Evolutionary conservation across 495 filamentous ascomycete genomes (phyloP), one percentile per base, ranked within the genome.

Genomic region (Penicillium longicatenatum): DNA sequence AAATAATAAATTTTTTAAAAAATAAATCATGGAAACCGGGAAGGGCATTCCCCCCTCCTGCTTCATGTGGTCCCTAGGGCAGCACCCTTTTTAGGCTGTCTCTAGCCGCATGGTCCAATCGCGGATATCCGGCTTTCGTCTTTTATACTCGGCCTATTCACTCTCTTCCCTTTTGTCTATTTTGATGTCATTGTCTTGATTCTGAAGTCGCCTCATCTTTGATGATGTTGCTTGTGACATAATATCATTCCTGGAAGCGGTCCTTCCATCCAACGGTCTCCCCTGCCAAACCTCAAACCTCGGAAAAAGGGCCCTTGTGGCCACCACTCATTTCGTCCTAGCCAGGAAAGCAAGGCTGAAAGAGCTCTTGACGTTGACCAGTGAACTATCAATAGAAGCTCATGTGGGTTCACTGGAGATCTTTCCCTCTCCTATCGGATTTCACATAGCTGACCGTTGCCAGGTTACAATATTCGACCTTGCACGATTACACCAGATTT

Each of bases 361-460:
- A 35, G 31, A 35, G 31, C 31, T 35, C 29, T 26, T 26, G 26
- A 26, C 26, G 26, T 63, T 39, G 17, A 6, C 31, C n/a, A 44
- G 29, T 51, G 20, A 44, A 17, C 19, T 29, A 21, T 54, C 51
- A 31, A 6, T 52, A 22, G 24, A 22, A 53, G 47, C 30, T 58
- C 52, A 29, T 55, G 20, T 59, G 17, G 22, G 50, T 48, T 57
- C 14, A 43, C 43, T 19, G 47, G 35, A 43, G 50, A 19, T 52
- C 54, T 54, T 46, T 50, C n/a, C 22, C 11, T 42, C 22, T 26
- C 20, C 31, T 52, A 14, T 61, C 12, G 17, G 20, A 37, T 51
- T 20, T 51, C 61, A 65, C 64, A 67, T 69, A 69, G 54, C 59
- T 69, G 64, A 69, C 20, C 54, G 64, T 69, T 67, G 64, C 64